phyloP scores from a whole-genome alignment of 139 green algal species.

The Haematococcus sp. region DNA sequence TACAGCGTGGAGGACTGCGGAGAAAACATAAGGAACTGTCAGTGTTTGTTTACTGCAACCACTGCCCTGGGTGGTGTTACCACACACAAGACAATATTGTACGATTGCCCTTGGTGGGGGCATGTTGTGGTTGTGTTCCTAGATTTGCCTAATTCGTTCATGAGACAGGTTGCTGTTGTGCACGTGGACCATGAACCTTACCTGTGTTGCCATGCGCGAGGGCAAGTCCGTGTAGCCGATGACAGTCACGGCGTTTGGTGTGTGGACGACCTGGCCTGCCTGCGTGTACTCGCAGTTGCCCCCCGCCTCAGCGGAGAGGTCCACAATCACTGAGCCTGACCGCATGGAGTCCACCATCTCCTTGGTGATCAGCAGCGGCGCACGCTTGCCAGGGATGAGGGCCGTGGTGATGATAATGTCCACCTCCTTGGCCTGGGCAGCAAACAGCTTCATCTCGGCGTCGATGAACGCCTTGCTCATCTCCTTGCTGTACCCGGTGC shows the following conservation, averaged over 20 bases:
- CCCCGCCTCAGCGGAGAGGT: constrained; percentile 77
- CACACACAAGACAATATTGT: no score
- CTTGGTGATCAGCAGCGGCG: constrained; percentile 75
- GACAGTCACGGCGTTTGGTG: constrained; percentile 62
- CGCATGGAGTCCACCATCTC: constrained; percentile 81
- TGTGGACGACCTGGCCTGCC: background rate
- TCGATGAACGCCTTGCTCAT: constrained; percentile 79
- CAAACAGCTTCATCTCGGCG: constrained; percentile 57
- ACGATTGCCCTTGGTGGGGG: background rate
- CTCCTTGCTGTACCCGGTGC: constrained; percentile 77
- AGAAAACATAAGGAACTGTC: background rate
- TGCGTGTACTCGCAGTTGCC: constrained; percentile 42
- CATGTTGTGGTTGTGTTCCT: background rate
- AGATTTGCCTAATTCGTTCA: no score
- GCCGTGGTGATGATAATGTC: constrained; percentile 75
- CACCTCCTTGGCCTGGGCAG: constrained; percentile 64
- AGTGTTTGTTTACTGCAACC: background rate
- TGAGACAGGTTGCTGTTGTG: no score
- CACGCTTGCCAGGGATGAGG: constrained; percentile 61
- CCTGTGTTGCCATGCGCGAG: constrained; percentile 75
- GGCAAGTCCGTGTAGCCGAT: constrained; percentile 90
- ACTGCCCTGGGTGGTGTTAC: no score
- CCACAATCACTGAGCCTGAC: constrained; percentile 69
- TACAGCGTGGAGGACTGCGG: constrained; percentile 79
- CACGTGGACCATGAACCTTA: background rate